These are phyloP conservation scores for Colletotrichum magnum DNA, from an alignment of 2,329 filamentous ascomycete genomes.

Conservation along the genomic window DNA sequence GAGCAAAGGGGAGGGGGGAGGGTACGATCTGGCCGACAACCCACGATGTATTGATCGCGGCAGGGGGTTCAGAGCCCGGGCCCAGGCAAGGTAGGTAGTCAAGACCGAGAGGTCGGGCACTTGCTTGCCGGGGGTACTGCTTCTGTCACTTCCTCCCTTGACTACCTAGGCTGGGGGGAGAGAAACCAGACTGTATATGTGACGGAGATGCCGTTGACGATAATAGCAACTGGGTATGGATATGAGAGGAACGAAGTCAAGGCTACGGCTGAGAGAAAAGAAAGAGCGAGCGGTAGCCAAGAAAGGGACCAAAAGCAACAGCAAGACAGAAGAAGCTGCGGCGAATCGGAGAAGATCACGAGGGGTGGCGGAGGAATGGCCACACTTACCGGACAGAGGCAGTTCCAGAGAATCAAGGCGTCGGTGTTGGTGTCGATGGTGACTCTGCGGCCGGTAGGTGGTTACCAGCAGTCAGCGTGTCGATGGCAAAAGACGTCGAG, in stretches of 20 bases:
- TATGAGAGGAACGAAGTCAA: neutral
- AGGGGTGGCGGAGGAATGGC: conserved; percentile 11
- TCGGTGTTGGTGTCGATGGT: neutral
- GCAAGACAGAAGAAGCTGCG: conserved; percentile 4
- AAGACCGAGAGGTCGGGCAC: conserved; percentile 6
- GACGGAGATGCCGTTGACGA: conserved; percentile 16
- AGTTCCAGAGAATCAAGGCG: conserved; percentile 20
- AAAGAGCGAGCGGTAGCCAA: neutral
- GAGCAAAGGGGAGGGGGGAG: neutral
- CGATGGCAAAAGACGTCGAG: conserved; percentile 16
- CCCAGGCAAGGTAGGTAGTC: conserved; percentile 14
- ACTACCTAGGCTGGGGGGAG: neutral
- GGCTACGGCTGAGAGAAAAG: neutral
- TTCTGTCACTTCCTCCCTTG: conserved; percentile 15
- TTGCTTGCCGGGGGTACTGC: conserved; percentile 1
- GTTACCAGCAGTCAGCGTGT: neutral
- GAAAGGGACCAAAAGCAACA: neutral
- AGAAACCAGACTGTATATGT: neutral
- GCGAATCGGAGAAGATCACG: conserved; percentile 25
- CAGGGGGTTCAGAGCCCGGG: conserved; percentile 6
- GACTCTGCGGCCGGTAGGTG: neutral
- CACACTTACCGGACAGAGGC: conserved; percentile 29
- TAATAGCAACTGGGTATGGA: conserved; percentile 3
- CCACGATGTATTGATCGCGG: conserved; percentile 10
- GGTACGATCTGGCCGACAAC: conserved; percentile 17